Evolutionary conservation across 2,329 filamentous ascomycete species (phyloP).

Genomic region (Lachnellula suecica): DNA sequence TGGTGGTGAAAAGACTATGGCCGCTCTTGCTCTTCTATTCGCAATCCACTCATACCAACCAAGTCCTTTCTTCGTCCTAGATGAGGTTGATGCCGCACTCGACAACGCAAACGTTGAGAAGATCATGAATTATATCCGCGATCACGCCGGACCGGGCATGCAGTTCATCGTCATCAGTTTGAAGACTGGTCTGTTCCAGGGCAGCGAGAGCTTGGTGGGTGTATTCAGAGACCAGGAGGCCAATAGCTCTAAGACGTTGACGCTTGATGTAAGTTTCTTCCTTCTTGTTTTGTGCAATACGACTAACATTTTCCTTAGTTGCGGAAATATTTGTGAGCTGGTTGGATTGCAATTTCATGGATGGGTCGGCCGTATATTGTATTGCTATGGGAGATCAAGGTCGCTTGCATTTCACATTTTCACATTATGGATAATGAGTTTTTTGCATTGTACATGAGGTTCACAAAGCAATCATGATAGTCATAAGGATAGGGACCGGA

Average conservation of each 20-base stretch:
- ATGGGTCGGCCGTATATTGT: slow-evolving; percentile 3
- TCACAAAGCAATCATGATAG: background rate
- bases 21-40: slow-evolving; percentile 91
- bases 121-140: slow-evolving; percentile 93
- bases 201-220: slow-evolving; percentile 92
- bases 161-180: slow-evolving; percentile 98
- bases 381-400: background rate
- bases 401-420: background rate
- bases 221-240: slow-evolving; percentile 94
- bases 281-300: background rate
- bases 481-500: background rate
- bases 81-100: slow-evolving; percentile 97
- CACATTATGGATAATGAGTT: background rate
- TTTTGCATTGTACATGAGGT: background rate
- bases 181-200: slow-evolving; percentile 93
- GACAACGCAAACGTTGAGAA: slow-evolving; percentile 97
- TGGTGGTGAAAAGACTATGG: slow-evolving; percentile 98
- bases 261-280: slow-evolving; percentile 78
- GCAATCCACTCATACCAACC: slow-evolving; percentile 96
- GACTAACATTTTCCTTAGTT: slow-evolving; percentile 20
- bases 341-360: background rate
- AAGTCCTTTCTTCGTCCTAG: slow-evolving; percentile 94
- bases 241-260: slow-evolving; percentile 89
- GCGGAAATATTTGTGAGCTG: slow-evolving; percentile 27
- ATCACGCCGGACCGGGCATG: slow-evolving; percentile 94